These are phyloP conservation scores for Arabidopsis suecica DNA, from an alignment of 345 rosid genomes.

Conservation along the genomic window DNA sequence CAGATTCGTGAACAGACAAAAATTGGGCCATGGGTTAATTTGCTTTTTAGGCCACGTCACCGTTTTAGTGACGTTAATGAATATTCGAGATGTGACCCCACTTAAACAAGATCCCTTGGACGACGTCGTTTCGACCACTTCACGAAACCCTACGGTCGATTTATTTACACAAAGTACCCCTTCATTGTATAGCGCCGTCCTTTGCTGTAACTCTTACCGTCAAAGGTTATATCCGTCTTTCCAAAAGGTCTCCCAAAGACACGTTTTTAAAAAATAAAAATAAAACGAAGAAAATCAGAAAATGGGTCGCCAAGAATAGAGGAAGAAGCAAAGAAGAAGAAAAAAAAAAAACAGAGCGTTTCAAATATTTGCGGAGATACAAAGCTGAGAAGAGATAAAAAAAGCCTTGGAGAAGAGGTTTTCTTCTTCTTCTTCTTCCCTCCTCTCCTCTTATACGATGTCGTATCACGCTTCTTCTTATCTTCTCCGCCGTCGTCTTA, in stretches of 20 bases:
- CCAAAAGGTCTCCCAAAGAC: background rate
- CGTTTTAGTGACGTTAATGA: slow-evolving; percentile 25
- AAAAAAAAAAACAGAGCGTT: slow-evolving; percentile 15
- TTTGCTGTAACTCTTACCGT: background rate
- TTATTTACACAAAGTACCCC: slow-evolving; percentile 30
- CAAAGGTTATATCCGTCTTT: slow-evolving; percentile 32
- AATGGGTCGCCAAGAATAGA: slow-evolving; percentile 43
- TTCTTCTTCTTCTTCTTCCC: slow-evolving; percentile 26
- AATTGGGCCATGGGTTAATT: slow-evolving; percentile 31
- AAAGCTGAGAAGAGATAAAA: slow-evolving; percentile 4
- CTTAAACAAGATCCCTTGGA: slow-evolving; percentile 31
- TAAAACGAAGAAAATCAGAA: slow-evolving; percentile 7
- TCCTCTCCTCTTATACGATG: slow-evolving; percentile 27
- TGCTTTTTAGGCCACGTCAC: slow-evolving; percentile 38
- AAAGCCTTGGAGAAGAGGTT: slow-evolving; percentile 53
- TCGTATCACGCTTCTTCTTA: background rate
- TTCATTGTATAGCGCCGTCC: slow-evolving; percentile 20
- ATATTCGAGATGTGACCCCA: slow-evolving; percentile 39
- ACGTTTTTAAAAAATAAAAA: slow-evolving; percentile 29
- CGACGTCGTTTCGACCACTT: slow-evolving; percentile 25
- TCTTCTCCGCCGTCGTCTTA: slow-evolving; percentile 24
- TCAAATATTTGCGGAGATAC: slow-evolving; percentile 53
- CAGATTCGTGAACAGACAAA: slow-evolving; percentile 40
- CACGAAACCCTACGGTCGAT: slow-evolving; percentile 31
- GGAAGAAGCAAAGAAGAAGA: slow-evolving; percentile 8